phyloP scores from a whole-genome alignment of 1,284 basidiomycete genomes.

The Rhodofomes roseus region DNA sequence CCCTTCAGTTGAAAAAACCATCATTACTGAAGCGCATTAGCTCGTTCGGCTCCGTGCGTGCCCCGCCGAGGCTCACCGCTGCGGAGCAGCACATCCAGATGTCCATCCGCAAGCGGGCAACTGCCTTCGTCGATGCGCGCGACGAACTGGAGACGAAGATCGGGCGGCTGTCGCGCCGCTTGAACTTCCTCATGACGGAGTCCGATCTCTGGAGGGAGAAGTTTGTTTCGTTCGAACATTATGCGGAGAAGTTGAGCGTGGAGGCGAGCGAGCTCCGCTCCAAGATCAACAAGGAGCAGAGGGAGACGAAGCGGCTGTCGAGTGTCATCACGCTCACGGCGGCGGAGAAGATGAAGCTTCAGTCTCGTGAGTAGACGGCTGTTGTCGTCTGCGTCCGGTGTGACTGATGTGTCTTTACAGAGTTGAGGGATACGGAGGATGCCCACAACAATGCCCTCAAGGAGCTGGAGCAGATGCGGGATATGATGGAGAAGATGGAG shows the following conservation, averaged over 20 bases:
- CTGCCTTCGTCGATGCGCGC: slow-evolving; percentile 88
- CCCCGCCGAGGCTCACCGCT: slow-evolving; percentile 68
- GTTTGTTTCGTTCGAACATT: slow-evolving; percentile 87
- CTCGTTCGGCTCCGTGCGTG: slow-evolving; percentile 66
- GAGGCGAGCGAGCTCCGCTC: slow-evolving; percentile 78
- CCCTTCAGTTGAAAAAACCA: slow-evolving; percentile 76
- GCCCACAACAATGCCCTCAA: slow-evolving; percentile 67
- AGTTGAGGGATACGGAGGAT: slow-evolving; percentile 67
- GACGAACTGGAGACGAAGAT: slow-evolving; percentile 91
- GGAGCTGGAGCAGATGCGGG: slow-evolving; percentile 71
- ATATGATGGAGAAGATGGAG: slow-evolving; percentile 81
- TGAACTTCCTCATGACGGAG: slow-evolving; percentile 91
- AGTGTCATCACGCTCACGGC: slow-evolving; percentile 74
- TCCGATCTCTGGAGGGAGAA: slow-evolving; percentile 88
- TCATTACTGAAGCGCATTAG: slow-evolving; percentile 85
- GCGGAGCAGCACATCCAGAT: slow-evolving; percentile 83
- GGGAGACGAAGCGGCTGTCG: slow-evolving; percentile 78
- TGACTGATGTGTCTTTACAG: slow-evolving; percentile 31
- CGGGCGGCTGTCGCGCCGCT: slow-evolving; percentile 72
- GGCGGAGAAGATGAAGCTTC: slow-evolving; percentile 71
- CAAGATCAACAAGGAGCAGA: slow-evolving; percentile 86
- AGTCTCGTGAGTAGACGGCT: slow-evolving; percentile 51
- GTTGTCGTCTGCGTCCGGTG: neutral
- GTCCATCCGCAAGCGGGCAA: slow-evolving; percentile 85
- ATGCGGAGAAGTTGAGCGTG: slow-evolving; percentile 84